Conservation (phyloP, 345 rosid genomes). For the Camelina neglecta region DNA sequence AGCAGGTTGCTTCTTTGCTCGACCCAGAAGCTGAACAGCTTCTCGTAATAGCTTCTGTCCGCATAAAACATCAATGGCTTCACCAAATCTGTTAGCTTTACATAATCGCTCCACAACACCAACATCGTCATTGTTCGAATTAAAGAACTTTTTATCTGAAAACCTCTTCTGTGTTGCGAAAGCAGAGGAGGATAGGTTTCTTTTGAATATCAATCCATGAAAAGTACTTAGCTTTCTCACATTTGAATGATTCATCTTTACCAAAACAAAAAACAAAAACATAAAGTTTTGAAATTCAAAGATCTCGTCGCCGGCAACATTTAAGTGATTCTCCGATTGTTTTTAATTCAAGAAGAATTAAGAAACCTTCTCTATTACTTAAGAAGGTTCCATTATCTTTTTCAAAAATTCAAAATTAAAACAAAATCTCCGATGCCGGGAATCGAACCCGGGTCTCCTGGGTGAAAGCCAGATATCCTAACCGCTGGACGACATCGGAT, state of each 20-base stretch:
- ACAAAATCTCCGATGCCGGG: conserved; percentile 72
- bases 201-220: conserved; percentile 19
- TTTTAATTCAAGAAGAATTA: neutral
- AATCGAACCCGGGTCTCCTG: conserved; percentile 99
- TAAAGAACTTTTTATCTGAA: conserved; percentile 51
- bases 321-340: neutral
- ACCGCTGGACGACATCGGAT: conserved; percentile 97
- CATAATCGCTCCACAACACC: conserved; percentile 51
- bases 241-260: conserved; percentile 34
- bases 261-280: conserved; percentile 2
- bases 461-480: conserved; percentile 97
- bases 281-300: neutral
- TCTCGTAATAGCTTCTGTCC: conserved; percentile 55
- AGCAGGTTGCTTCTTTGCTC: conserved; percentile 58
- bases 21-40: conserved; percentile 63
- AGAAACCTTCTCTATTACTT: too few relatives aligned
- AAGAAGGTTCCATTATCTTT: neutral
- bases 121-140: conserved; percentile 40
- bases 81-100: conserved; percentile 52
- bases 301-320: conserved; percentile 17
- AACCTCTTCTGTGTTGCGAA: conserved; percentile 32
- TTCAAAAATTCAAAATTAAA: neutral
- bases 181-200: conserved; percentile 38
- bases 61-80: conserved; percentile 71
- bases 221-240: conserved; percentile 22